These are phyloP conservation scores for Trametes coccinea DNA, from an alignment of 768 basidiomycete species.

Conservation along the genomic window DNA sequence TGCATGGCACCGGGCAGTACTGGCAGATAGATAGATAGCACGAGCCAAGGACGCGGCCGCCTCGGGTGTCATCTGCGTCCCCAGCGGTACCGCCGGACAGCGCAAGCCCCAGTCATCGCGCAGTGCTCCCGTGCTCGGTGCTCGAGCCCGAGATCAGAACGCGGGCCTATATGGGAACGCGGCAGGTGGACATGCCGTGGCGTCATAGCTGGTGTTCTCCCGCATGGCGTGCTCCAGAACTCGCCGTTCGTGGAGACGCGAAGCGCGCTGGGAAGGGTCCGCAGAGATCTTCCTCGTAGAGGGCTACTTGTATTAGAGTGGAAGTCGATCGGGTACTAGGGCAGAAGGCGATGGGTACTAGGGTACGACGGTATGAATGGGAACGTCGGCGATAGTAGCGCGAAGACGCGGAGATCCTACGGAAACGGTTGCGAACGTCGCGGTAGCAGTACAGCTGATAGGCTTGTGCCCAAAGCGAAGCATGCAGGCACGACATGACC, in stretches of 20 bases:
- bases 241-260: not conserved
- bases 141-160: constrained; percentile 1
- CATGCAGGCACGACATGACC: not conserved
- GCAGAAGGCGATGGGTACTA: not conserved
- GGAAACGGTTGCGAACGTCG: constrained; percentile 2
- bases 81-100: not conserved
- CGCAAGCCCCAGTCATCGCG: not conserved
- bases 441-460: not conserved
- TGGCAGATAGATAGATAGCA: not conserved
- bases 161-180: not conserved
- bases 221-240: constrained; percentile 7
- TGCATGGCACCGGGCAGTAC: not conserved
- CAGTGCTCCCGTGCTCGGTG: not conserved
- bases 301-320: too few species aligned
- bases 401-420: constrained; percentile 5
- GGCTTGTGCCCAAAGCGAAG: not conserved
- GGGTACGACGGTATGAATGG: not conserved
- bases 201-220: constrained; percentile 7
- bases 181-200: constrained; percentile 2
- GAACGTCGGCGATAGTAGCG: not conserved
- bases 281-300: not conserved
- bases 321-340: not conserved
- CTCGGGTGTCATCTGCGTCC: not conserved
- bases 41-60: not conserved
- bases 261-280: not conserved